Base-by-base conservation (phyloP, 371 early-diverging fungal genomes). In the Mucor mucedo region DNA sequence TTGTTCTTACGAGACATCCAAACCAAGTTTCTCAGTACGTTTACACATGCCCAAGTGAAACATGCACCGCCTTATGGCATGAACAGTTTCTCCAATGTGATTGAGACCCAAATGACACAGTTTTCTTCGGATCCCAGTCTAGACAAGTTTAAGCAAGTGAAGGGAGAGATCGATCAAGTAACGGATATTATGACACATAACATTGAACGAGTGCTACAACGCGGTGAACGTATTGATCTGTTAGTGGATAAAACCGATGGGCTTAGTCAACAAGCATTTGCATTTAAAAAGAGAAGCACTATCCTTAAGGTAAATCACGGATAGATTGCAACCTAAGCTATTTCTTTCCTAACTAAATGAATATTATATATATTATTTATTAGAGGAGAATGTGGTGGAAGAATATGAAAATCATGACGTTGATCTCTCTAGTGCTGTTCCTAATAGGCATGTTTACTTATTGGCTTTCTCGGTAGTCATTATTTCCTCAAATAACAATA, bases 151-250 rank as follows among this genome's bases (percentile, higher is more conserved):
- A 85, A 89, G 42, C 91, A 93, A 72, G 94, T 93, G 1, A 92
- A 92, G 62, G 91, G 91, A 21, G 94, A 95, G 76, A 93, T 97
- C 65, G 91, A 93, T 57, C 93, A 93, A 70, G 96, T 95, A 60
- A 93, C 92, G 76, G 95, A 94, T 78, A 93, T 95, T 35, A 95
- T 95, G 95, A 93, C 93, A 11, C 89, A 92, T 72, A 97, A 97
- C 14, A 61, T 61, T 44, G 95, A 96, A 64, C 86, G 93, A 44
- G 94, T 96, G 1, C 73, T 96, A 64, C 95, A 95, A 72, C 87
- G 97, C 52, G 94, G 94, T 48, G 97, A 95, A 69, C 82, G 95
- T 13, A 94, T 96, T 68, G 96, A 95, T 52, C 75, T 92, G 11
- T 81, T 97, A 21, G 93, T 95, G 2, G 94, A 94, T 77, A 95